Base-by-base conservation (phyloP, 2,329 filamentous ascomycete species). In the Cercospora citrullina region DNA sequence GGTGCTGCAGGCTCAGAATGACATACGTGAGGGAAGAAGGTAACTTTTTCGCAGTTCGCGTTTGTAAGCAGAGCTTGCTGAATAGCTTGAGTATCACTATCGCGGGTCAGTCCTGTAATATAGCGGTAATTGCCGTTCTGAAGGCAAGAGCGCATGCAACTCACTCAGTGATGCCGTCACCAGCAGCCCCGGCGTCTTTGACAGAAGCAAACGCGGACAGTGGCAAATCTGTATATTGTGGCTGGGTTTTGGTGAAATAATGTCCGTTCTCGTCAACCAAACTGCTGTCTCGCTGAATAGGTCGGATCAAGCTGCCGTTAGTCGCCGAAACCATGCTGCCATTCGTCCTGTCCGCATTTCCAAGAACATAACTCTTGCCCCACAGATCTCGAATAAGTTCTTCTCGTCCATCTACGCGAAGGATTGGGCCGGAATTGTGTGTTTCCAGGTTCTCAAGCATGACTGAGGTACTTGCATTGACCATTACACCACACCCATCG, bases 201-300 rank as follows among this genome's bases (percentile, higher is more conserved):
- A 85, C 77, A 64, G 83, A 85, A 36, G 84, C 75, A 42, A 85
- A 77, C 60, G 83, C 78, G 33, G 77, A 75, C 7, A 77, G 73
- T 7, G 77, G 75, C 68, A 81, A 82, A 39, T 82, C 75, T 4
- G 77, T 74, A 63, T 84, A 85, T 58, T 80, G 83, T 9, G 81
- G 83, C 4, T 79, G 75, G 6, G 75, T 68, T 63, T 78, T 77
- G 14, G 78, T 80, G 60, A 83, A 80, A 67, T 82, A 85, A 18
- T 78, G 79, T 4, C 77, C 78, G 31, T 76, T 59, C 7, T 60
- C 39, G n/a, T 55, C 60, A 1, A 65, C 69, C 33, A 75, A 42
- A 23, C 68, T 72, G 16, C 26, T 23, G 5, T 72, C 72, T 30
- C 72, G 58, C 4, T 65, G 31, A 9, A 72, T 74, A 31, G 71